Base-by-base conservation (phyloP, 2,329 filamentous ascomycete genomes). In the Mycogone perniciosa region DNA sequence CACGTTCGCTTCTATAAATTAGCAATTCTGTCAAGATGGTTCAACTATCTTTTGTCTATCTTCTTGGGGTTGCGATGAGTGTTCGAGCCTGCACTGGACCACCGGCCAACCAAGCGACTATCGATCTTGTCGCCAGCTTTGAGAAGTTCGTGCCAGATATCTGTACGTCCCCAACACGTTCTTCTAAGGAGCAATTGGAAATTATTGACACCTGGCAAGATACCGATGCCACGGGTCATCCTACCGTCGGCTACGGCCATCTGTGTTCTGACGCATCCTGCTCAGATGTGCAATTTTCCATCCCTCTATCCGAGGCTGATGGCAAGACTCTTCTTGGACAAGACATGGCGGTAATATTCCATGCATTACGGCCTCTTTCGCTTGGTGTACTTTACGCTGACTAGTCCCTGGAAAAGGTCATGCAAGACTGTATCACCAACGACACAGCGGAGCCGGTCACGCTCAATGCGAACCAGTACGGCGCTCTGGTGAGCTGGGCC, bases 241-340 rank as follows among this genome's bases (percentile, higher is more conserved):
- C 73, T 0, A 78, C 73, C 4, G 70, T 78, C 0, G 76, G 75
- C 3, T 77, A 76, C 54, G 76, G 76, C 11, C 76, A 78, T 57
- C 64, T 75, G 5, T 79, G 76, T 62, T 51, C 58, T 31, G 64
- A 68, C 6, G 52, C 60, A 5, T 60, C 57, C 9, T 78, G 75
- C 61, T 58, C 67, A 2, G 75, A 77, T 31, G 68, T 78, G 26
- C 59, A 62, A 6, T 77, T 75, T 58, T 51, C 63, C 0, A 72
- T 76, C 52, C 76, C 76, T 0, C 61, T 78, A 10, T 72, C 68
- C 2, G 55, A 67, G 30, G 59, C 60, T 2, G 64, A 71, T 31
- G 75, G 70, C 13, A 64, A 68, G 43, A 62, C 63, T 38, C 62
- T 77, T 1, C 64, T 78, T 4, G 57, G 61, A 26, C 57, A 59